A percentile compares a stretch with the other conserved stretches of the same genome.
phyloP scores from a whole-genome alignment of 2,329 filamentous ascomycete genomes.

The Sclerotinia nivalis region DNA sequence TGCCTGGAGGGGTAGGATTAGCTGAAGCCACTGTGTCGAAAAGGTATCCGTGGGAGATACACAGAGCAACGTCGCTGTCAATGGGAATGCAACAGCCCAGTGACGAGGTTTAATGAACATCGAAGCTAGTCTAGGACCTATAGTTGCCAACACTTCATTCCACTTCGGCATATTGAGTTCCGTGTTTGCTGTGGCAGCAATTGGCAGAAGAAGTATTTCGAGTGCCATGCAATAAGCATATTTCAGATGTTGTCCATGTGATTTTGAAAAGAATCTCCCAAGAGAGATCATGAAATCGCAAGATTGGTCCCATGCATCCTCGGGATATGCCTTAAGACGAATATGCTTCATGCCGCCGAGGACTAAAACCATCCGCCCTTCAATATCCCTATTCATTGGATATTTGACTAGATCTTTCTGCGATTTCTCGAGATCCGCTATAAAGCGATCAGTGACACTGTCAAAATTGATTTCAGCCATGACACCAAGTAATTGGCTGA shows the following conservation, averaged over 20 bases:
- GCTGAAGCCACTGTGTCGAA: constrained; percentile 79
- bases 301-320: constrained; percentile 77
- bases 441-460: constrained; percentile 78
- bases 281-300: constrained; percentile 86
- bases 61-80: constrained; percentile 85
- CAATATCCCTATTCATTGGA: constrained; percentile 65
- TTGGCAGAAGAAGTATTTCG: constrained; percentile 80
- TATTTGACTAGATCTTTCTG: constrained; percentile 77
- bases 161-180: constrained; percentile 82
- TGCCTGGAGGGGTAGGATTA: constrained; percentile 74
- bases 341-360: constrained; percentile 91
- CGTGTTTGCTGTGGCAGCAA: constrained; percentile 76
- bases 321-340: constrained; percentile 70
- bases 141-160: constrained; percentile 77
- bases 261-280: constrained; percentile 77
- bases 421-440: constrained; percentile 75
- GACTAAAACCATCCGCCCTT: constrained; percentile 82
- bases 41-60: constrained; percentile 85
- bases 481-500: constrained; percentile 87
- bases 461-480: constrained; percentile 94
- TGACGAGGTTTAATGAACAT: constrained; percentile 91
- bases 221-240: constrained; percentile 92
- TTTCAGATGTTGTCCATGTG: constrained; percentile 87
- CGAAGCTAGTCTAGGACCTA: constrained; percentile 76
- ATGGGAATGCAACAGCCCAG: constrained; percentile 84